Percentiles rank a stretch among this genome's conserved stretches.
phyloP scores from a whole-genome alignment of 140 eudicot species.

The Senecio squalidus region DNA sequence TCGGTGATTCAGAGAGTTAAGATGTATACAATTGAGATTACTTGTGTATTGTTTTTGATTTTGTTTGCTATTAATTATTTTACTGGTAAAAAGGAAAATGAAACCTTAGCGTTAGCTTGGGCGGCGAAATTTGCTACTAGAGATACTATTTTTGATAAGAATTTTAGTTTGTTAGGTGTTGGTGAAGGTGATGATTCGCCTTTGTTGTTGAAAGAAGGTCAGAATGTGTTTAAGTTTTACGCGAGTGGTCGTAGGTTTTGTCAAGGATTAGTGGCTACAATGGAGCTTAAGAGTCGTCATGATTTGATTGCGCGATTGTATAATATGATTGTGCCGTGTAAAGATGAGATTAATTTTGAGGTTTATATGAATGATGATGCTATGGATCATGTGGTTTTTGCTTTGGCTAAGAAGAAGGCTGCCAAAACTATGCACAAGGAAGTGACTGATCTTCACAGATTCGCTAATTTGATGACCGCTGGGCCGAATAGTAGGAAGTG shows the following conservation, averaged over 20 bases:
- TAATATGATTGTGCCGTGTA: slow-evolving; percentile 62
- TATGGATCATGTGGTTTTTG: slow-evolving; percentile 95
- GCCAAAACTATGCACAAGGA: slow-evolving; percentile 78
- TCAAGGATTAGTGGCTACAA: slow-evolving; percentile 78
- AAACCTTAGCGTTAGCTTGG: slow-evolving; percentile 85
- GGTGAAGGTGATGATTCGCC: slow-evolving; percentile 88
- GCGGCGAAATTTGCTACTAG: slow-evolving; percentile 61
- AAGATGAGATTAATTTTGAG: slow-evolving; percentile 84
- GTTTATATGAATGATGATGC: slow-evolving; percentile 94
- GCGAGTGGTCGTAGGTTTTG: slow-evolving; percentile 91
- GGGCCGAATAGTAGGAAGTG: slow-evolving; percentile 71
- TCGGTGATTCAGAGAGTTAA: slow-evolving; percentile 10
- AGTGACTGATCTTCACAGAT: slow-evolving; percentile 71
- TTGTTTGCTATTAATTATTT: slow-evolving; percentile 54
- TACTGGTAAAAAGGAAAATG: slow-evolving; percentile 67
- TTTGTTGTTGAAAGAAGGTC: slow-evolving; percentile 81
- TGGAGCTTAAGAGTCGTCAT: slow-evolving; percentile 88
- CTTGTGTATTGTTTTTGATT: slow-evolving; percentile 47
- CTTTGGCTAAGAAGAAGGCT: slow-evolving; percentile 74
- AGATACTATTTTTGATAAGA: slow-evolving; percentile 70
- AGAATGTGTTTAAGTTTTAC: slow-evolving; percentile 76
- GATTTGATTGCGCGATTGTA: slow-evolving; percentile 82
- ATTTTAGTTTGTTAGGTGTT: slow-evolving; percentile 78
- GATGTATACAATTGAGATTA: slow-evolving; percentile 48
- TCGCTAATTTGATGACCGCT: slow-evolving; percentile 44